Evolutionary conservation across 495 filamentous ascomycete genomes (phyloP).

Genomic region (Sabuloglossum arenarium): DNA sequence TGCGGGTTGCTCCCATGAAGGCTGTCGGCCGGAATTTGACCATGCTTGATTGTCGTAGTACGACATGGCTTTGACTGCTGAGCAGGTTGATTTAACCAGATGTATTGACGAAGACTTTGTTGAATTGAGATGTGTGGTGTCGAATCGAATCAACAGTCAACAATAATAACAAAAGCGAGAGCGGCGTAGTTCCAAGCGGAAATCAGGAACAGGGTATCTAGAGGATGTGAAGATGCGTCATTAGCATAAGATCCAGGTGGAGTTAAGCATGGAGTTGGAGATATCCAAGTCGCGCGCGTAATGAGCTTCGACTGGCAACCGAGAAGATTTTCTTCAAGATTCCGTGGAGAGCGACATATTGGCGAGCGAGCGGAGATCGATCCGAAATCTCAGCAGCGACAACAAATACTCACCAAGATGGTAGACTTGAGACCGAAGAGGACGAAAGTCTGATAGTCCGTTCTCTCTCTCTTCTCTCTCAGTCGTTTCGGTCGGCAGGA

Average conservation of each 20-base stretch:
- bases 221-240: background rate
- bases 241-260: background rate
- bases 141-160: background rate
- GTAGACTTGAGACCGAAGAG: background rate
- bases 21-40: conserved; percentile 40
- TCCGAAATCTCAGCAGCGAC: background rate
- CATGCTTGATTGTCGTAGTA: conserved; percentile 83
- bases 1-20: conserved; percentile 65
- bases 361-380: background rate
- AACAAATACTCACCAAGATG: background rate
- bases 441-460: background rate
- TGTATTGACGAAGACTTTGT: background rate
- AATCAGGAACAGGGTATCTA: background rate
- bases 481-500: background rate
- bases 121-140: background rate
- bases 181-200: background rate
- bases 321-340: conserved; percentile 1
- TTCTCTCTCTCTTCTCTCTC: background rate
- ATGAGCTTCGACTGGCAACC: background rate
- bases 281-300: background rate
- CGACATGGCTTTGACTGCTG: conserved; percentile 34
- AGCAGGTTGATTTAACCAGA: background rate
- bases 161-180: background rate
- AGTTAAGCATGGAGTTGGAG: background rate
- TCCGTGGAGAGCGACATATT: background rate